phyloP scores from a whole-genome alignment of 1,284 basidiomycete species.

The Golubevia pallescens region DNA sequence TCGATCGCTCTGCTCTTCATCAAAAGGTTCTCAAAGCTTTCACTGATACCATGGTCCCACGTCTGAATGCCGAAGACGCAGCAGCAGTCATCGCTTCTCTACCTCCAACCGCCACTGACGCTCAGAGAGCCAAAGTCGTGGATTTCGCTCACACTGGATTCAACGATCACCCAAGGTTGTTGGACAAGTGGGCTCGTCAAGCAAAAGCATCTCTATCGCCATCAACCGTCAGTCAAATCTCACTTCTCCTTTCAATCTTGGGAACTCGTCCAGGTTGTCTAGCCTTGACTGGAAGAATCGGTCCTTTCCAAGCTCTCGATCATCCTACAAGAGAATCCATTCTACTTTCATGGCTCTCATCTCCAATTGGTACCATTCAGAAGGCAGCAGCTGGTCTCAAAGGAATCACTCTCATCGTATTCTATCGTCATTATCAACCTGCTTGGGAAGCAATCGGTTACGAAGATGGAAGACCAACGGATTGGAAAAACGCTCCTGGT shows the following conservation, averaged over 20 bases:
- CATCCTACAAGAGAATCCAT: slow-evolving; percentile 21
- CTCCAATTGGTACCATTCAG: slow-evolving; percentile 43
- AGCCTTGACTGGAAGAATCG: slow-evolving; percentile 43
- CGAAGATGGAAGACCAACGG: slow-evolving; percentile 35
- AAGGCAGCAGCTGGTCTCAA: slow-evolving; percentile 49
- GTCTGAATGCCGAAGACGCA: slow-evolving; percentile 38
- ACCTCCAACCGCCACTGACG: slow-evolving; percentile 31
- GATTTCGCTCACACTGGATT: slow-evolving; percentile 45
- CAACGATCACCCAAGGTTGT: slow-evolving; percentile 30
- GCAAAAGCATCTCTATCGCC: slow-evolving; percentile 32
- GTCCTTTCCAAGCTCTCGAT: slow-evolving; percentile 46
- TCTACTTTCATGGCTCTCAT: slow-evolving; percentile 37
- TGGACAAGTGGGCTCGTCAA: slow-evolving; percentile 48
- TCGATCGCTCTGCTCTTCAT: slow-evolving; percentile 1
- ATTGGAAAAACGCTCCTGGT: slow-evolving; percentile 32
- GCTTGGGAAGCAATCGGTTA: slow-evolving; percentile 60
- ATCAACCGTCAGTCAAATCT: slow-evolving; percentile 32
- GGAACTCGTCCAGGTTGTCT: slow-evolving; percentile 47
- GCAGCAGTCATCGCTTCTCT: slow-evolving; percentile 40
- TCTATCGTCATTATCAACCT: slow-evolving; percentile 42
- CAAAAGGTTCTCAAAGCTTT: slow-evolving; percentile 47
- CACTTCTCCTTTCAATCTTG: slow-evolving; percentile 40
- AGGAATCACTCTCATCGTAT: slow-evolving; percentile 44
- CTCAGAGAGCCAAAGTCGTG: slow-evolving; percentile 39
- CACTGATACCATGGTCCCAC: slow-evolving; percentile 50